Evolutionary conservation across 2,329 filamentous ascomycete species (phyloP), one percentile per base, ranked within the genome.

Genomic region (Blumeria hordei): DNA sequence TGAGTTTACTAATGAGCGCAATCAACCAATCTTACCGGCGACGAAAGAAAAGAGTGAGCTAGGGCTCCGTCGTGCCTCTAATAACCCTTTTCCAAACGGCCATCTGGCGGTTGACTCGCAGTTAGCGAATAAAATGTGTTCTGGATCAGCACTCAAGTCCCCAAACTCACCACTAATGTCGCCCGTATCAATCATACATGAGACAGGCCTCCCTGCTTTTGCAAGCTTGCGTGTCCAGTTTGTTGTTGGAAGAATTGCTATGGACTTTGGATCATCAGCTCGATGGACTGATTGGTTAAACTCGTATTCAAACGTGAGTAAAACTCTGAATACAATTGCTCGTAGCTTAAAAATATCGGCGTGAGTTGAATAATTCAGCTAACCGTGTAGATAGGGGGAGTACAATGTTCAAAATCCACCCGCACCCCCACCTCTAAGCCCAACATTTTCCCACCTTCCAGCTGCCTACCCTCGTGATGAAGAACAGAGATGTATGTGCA

Each of bases 351-450:
- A 28, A 28, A 28, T 2, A 28, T 28, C n/a, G n/a, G 37, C 11
- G 37, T 16, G 21, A 28, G n/a, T 41, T 12, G 37, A 16, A 41
- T 41, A 41, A 3, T 41, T 16, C 6, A 18, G 6, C n/a, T 53
- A 28, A 53, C 28, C 18, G 4, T 11, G 8, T 44, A 8, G 21
- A n/a, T 36, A 68, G 63, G 67, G 67, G 3, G 59, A 62, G 16
- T 67, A 61, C 55, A 67, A 65, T 52, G 53, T 67, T 39, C 63
- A 59, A 2, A 62, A 62, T 47, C 66, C 66, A 14, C 67, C 67
- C n/a, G 55, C 62, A 18, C 65, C 65, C 44, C 66, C 66, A 14
- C 59, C 59, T 14, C 57, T 60, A 5, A 59, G 60, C 14, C 28
- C 44, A 8, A 57, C 55, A 7, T 66, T 67, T 45, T 52, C 56